Evolutionary conservation across 495 filamentous ascomycete species (phyloP), one percentile per base, ranked within the genome.

Genomic region (Friedmanniomyces simplex): DNA sequence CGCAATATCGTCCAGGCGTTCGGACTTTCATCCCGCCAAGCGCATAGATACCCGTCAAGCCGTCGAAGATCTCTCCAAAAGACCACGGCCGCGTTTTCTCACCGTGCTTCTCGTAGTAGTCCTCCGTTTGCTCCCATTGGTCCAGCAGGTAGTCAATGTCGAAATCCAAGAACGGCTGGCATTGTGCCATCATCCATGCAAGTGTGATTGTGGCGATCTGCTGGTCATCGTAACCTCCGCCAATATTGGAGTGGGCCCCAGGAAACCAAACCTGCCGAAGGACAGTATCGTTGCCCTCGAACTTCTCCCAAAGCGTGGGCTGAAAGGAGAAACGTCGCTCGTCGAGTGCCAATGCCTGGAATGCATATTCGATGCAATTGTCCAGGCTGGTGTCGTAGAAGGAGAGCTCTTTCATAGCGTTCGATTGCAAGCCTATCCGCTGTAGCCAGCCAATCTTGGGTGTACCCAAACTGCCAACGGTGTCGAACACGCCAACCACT

Each of bases 231-330:
- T 79, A 74, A 28, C 81, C 82, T 10, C 85, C 81, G 1, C 85
- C 85, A 13, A 86, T 69, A 60, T 86, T 86, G 10, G 71, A 76
- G 66, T 88, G 85, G 16, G 76, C 74, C 30, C 84, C 83, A 0
- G 82, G 81, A 62, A 89, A 87, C 85, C 85, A 88, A 50, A 83
- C 80, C 66, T 89, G 85, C 30, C 79, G 76, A n/a, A 88, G 73
- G 13, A 65, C 58, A 4, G 71, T 72, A 6, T 49, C 46, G 37
- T 71, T 71, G 20, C 65, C 70, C 18, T 62, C 57, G 7, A 73
- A 68, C 50, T 76, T 72, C 65, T 79, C 73, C 85, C 82, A 88
- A 0, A 89, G 62, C 4, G 83, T 77, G 12, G 85, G 85, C 5
- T 77, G 73, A 57, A 87, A 89, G 1, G 81, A 76, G 6, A 71